Base-by-base conservation (phyloP, 2,329 filamentous ascomycete genomes). In the Stemphylium beticola region DNA sequence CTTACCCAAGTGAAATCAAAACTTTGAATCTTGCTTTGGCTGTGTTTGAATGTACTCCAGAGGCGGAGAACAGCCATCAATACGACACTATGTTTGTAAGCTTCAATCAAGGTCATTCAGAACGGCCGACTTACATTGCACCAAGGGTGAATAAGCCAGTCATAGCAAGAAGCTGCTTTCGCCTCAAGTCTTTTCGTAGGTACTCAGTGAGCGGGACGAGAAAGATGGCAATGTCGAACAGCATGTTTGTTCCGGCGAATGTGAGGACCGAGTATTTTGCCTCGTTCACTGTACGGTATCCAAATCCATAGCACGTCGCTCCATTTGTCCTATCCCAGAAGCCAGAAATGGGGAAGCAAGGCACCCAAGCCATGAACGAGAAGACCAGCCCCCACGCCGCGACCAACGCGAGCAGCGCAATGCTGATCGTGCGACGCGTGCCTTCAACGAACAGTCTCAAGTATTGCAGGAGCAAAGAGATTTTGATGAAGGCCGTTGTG, bases 381-480 rank as follows among this genome's bases (percentile, higher is more conserved):
- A 67, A 72, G 3, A 57, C 58, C 9, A 63, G 9, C n/a, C 69
- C 68, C 72, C 71, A 76, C 11, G 56, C 10, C 6, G 47, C 36
- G 18, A 71, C 61, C 2, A 68, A 0, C 2, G 34, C 50, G 10
- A 70, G 36, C 0, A 72, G 43, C 1, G 55, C 40, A 9, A 61
- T 39, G 31, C 57, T 64, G 14, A 64, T 32, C 8, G 29, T 60
- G 22, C 65, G 67, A 14, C 62, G 57, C 2, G 29, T 33, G 2
- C 65, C 66, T n/a, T 60, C 44, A 4, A 49, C 60, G 51, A 74
- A 74, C 1, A 75, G 38, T 20, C 72, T 61, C 9, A 74, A 58
- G 43, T 75, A 76, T 42, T 75, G 73, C 24, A 67, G 55, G 2
- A 76, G 64, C 10, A 76, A 57, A 2, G 73, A 73, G 17, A 74